Conservation (phyloP, 495 filamentous ascomycete genomes). For the Bacidia rubella region DNA sequence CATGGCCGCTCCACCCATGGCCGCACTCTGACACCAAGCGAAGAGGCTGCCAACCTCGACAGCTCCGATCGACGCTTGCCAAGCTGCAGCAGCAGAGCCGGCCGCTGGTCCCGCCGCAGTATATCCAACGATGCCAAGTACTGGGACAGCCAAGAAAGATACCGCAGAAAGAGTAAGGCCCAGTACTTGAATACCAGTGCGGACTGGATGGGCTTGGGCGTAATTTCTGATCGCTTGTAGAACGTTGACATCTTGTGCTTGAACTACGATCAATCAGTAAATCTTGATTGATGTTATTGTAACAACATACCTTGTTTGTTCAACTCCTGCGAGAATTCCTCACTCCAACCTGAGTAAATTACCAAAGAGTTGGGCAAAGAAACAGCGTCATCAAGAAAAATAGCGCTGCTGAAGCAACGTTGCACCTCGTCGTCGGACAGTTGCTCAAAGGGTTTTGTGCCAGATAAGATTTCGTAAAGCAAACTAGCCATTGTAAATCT, state of each 20-base stretch:
- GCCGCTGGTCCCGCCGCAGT: slow-evolving; percentile 9
- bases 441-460: slow-evolving; percentile 11
- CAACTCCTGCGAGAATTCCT: slow-evolving; percentile 9
- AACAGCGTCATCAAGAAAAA: slow-evolving; percentile 14
- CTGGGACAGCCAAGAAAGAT: slow-evolving; percentile 5
- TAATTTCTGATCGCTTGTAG: neutral
- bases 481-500: slow-evolving; percentile 13
- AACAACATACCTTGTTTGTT: neutral
- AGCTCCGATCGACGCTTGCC: slow-evolving; percentile 17
- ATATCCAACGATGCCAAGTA: slow-evolving; percentile 11
- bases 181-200: neutral
- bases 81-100: slow-evolving; percentile 9
- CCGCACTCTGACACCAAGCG: slow-evolving; percentile 24
- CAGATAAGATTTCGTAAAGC: slow-evolving; percentile 15
- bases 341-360: slow-evolving; percentile 13
- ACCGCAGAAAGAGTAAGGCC: neutral
- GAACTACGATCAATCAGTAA: too few relatives aligned
- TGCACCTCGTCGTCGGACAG: slow-evolving; percentile 13
- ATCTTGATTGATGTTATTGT: too few relatives aligned
- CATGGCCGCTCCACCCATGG: slow-evolving; percentile 21
- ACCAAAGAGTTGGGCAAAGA: slow-evolving; percentile 5
- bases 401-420: slow-evolving; percentile 6
- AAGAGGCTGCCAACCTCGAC: slow-evolving; percentile 21
- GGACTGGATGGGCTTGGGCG: slow-evolving; percentile 1
- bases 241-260: too few relatives aligned